Conservation (phyloP, 2,329 filamentous ascomycete genomes). For the Fusarium nygamai region DNA sequence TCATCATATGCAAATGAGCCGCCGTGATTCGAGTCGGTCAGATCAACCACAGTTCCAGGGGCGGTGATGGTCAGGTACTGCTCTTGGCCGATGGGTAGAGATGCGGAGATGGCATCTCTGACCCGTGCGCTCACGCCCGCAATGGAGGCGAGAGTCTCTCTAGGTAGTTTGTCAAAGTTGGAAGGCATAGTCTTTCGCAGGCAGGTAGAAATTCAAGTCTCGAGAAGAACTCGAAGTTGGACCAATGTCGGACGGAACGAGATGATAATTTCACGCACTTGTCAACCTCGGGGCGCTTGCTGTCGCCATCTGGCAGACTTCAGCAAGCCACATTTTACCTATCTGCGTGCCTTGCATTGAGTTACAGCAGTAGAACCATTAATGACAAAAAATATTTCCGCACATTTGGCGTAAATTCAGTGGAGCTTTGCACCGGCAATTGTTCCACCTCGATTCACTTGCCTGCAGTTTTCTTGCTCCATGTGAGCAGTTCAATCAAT, state of each 20-base stretch:
- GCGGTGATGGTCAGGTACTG: background rate
- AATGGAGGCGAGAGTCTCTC: background rate
- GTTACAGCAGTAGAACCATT: too few species aligned
- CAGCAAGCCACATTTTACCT: background rate
- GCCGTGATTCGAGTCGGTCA: background rate
- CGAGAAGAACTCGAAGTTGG: background rate
- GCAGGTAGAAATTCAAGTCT: background rate
- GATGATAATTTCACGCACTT: too few species aligned
- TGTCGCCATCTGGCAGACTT: background rate
- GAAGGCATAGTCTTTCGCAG: background rate
- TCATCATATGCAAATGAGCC: background rate
- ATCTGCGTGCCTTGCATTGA: background rate
- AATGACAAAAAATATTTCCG: fast-evolving
- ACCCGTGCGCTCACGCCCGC: background rate
- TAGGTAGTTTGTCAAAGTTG: background rate
- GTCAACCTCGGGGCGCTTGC: too few species aligned
- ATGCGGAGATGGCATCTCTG: background rate
- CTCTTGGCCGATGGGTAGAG: background rate
- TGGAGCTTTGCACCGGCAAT: fast-evolving
- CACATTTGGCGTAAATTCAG: background rate
- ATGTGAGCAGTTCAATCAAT: background rate
- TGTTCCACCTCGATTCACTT: background rate
- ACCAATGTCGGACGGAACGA: fast-evolving
- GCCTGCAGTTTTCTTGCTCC: background rate
- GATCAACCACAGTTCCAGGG: background rate